phyloP scores from a whole-genome alignment of 2,329 filamentous ascomycete species.

The Paracoccidioides lutzii region DNA sequence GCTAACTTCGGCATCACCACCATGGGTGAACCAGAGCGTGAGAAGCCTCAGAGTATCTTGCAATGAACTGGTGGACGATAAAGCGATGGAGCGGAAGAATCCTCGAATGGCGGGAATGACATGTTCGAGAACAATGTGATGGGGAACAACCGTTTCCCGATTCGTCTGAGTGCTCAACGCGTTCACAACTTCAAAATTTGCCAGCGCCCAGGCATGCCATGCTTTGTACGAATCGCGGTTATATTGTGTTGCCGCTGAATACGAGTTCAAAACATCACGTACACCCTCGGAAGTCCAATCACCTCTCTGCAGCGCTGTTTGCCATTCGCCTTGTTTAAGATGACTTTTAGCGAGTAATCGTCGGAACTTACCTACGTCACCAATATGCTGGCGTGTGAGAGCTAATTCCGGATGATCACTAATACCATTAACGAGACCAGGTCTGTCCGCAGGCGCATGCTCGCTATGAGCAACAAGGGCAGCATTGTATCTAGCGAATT shows the following conservation, averaged over 20 bases:
- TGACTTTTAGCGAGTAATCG: slow-evolving; percentile 87
- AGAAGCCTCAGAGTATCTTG: slow-evolving; percentile 88
- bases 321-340: slow-evolving; percentile 92
- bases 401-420: slow-evolving; percentile 28
- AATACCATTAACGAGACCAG: slow-evolving; percentile 35
- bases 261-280: slow-evolving; percentile 79
- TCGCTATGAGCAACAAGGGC: slow-evolving; percentile 25
- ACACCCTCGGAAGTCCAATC: slow-evolving; percentile 83
- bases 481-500: slow-evolving; percentile 38
- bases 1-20: slow-evolving; percentile 78
- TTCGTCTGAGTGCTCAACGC: slow-evolving; percentile 57
- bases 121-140: slow-evolving; percentile 63
- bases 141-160: slow-evolving; percentile 45
- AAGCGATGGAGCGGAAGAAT: slow-evolving; percentile 92
- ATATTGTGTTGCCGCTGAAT: slow-evolving; percentile 82
- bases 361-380: slow-evolving; percentile 44
- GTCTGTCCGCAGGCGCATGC: slow-evolving; percentile 32
- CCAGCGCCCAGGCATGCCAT: slow-evolving; percentile 96
- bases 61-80: slow-evolving; percentile 82
- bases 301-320: slow-evolving; percentile 69
- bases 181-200: slow-evolving; percentile 97
- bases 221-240: slow-evolving; percentile 97
- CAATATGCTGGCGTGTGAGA: slow-evolving; percentile 28
- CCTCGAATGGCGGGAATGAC: slow-evolving; percentile 90
- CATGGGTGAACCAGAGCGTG: slow-evolving; percentile 93